Percentiles rank a stretch among this genome's conserved stretches.
phyloP scores from a whole-genome alignment of 1,139 yeast genomes.

The Blastobotrys apis region DNA sequence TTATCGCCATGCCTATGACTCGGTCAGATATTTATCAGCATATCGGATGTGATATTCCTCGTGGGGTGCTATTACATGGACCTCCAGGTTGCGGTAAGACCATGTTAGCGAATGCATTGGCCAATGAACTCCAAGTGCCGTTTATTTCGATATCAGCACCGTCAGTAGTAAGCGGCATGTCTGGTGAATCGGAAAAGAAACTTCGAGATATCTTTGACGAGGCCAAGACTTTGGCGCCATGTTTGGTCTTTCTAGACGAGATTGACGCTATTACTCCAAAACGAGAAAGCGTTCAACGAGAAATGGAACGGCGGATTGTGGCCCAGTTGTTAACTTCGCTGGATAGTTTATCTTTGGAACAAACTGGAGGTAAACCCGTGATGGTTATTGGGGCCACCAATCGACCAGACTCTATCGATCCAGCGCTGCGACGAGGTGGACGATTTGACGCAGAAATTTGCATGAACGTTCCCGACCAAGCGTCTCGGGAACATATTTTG shows the following conservation, averaged over 20 bases:
- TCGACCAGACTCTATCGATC: slow-evolving; percentile 93
- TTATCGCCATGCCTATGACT: slow-evolving; percentile 83
- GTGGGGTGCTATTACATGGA: slow-evolving; percentile 91
- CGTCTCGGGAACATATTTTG: slow-evolving; percentile 71
- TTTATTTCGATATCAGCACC: slow-evolving; percentile 92
- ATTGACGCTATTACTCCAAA: slow-evolving; percentile 98
- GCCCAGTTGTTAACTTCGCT: slow-evolving; percentile 91
- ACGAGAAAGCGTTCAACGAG: slow-evolving; percentile 96
- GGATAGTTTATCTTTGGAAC: slow-evolving; percentile 85
- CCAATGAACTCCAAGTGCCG: slow-evolving; percentile 92
- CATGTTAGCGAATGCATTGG: slow-evolving; percentile 90
- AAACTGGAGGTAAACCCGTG: slow-evolving; percentile 89
- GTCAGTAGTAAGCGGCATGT: slow-evolving; percentile 97
- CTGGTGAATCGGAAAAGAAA: slow-evolving; percentile 97
- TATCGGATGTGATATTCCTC: slow-evolving; percentile 95
- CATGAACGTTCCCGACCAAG: slow-evolving; percentile 86
- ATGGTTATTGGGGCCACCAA: slow-evolving; percentile 96
- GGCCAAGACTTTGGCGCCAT: slow-evolving; percentile 86
- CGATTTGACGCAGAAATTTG: slow-evolving; percentile 94
- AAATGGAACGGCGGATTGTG: slow-evolving; percentile 96
- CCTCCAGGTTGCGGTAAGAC: slow-evolving; percentile 99
- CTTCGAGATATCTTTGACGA: slow-evolving; percentile 90
- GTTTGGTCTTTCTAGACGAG: slow-evolving; percentile 88
- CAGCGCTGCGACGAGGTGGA: slow-evolving; percentile 95
- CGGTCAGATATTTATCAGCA: slow-evolving; percentile 88